These are phyloP conservation scores for Solanum pinnatisectum DNA, from an alignment of 257 asterid species.

Conservation along the genomic window DNA sequence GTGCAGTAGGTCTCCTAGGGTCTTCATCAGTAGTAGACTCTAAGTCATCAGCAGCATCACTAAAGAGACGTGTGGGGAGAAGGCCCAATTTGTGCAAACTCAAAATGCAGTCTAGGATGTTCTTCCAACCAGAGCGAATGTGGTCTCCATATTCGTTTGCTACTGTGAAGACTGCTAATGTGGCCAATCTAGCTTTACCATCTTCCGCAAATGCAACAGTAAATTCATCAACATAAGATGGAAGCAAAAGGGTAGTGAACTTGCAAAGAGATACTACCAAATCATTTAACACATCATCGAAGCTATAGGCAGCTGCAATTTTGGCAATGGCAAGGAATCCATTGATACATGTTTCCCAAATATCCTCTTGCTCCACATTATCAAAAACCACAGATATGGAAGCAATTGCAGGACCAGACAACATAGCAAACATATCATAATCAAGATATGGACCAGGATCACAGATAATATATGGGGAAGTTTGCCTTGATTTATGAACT, in stretches of 20 bases:
- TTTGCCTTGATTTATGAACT: constrained; percentile 55
- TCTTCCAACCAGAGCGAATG: constrained; percentile 82
- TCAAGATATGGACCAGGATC: constrained; percentile 62
- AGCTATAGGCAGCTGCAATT: constrained; percentile 52
- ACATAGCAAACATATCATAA: constrained; percentile 65
- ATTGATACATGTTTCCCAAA: constrained; percentile 53
- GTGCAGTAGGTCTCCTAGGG: constrained; percentile 23
- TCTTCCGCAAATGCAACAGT: constrained; percentile 69
- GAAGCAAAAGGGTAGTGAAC: constrained; percentile 62
- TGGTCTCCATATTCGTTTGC: constrained; percentile 74
- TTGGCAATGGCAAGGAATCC: constrained; percentile 78
- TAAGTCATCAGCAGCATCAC: constrained; percentile 61
- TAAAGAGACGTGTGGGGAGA: constrained; percentile 85
- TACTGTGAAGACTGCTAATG: constrained; percentile 69
- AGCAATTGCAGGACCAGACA: constrained; percentile 87
- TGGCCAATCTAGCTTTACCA: constrained; percentile 72
- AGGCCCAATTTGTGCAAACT: constrained; percentile 78
- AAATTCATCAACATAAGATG: constrained; percentile 47
- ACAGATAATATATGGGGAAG: constrained; percentile 55
- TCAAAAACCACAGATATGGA: constrained; percentile 86
- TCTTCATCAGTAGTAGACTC: constrained; percentile 41
- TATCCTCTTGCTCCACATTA: constrained; percentile 68
- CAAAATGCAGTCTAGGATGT: constrained; percentile 77
- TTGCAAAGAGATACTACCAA: constrained; percentile 82
- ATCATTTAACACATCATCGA: constrained; percentile 66